Evolutionary conservation across 2,329 filamentous ascomycete genomes (phyloP).

Genomic region (Ampelomyces quisqualis): DNA sequence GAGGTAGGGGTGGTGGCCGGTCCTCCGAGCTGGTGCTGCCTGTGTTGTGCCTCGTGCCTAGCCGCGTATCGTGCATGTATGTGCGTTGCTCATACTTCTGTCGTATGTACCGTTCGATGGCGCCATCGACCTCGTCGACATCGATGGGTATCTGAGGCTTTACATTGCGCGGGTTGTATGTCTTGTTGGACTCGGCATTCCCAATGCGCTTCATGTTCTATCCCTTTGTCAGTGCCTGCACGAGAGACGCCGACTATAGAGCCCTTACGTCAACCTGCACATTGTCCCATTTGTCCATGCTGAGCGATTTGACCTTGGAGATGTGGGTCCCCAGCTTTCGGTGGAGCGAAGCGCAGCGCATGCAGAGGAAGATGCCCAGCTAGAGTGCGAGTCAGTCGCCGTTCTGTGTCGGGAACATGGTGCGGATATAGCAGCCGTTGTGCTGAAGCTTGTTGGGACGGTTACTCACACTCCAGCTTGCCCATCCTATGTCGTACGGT

Average conservation of each 20-base stretch:
- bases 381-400: constrained; percentile 45
- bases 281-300: constrained; percentile 95
- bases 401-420: background rate
- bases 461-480: constrained; percentile 84
- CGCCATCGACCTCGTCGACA: constrained; percentile 86
- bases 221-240: constrained; percentile 16
- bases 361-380: constrained; percentile 94
- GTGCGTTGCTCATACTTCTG: constrained; percentile 81
- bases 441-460: background rate
- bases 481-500: constrained; percentile 68
- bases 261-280: constrained; percentile 88
- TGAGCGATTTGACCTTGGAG: constrained; percentile 97
- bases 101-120: constrained; percentile 92
- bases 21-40: constrained; percentile 59
- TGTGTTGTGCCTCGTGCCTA: constrained; percentile 55
- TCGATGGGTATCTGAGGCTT: constrained; percentile 85
- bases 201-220: constrained; percentile 94
- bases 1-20: constrained; percentile 59
- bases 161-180: constrained; percentile 83
- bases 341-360: constrained; percentile 94
- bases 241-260: background rate
- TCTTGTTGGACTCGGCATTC: constrained; percentile 80
- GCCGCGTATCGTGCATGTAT: constrained; percentile 45
- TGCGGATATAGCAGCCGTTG: background rate
- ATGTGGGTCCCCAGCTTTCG: constrained; percentile 97